Base-by-base conservation (phyloP, 768 basidiomycete genomes). In the Favolaschia claudopus region DNA sequence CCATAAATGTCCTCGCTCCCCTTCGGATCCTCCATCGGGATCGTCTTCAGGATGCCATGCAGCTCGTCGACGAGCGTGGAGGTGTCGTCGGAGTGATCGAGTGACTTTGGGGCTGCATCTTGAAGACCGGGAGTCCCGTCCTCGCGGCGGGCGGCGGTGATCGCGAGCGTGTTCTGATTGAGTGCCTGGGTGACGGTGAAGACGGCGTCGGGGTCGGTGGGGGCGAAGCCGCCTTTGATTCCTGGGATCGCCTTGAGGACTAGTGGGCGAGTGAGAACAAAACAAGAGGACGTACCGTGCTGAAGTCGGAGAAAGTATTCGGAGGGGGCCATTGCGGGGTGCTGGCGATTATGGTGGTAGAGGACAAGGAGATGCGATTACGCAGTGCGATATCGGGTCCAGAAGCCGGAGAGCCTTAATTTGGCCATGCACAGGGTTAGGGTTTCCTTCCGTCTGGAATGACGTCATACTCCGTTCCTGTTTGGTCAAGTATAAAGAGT, bases 1-100 rank as follows among this genome's bases (percentile, higher is more conserved):
- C 87, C 87, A 62, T 93, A 93, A 50, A 92, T 87, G 67, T 93
- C 91, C 70, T 89, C 76, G 40, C 82, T 85, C 2, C 87, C 88
- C 0, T 82, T 81, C 27, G 86, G 83, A 1, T 65, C 43, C 67
- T 86, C 85, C 2, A 75, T 82, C 4, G 89, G 89, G 33, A 92
- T 63, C 0, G 67, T 63, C 68, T 85, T 85, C 54, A 93, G 72
- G 70, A 92, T 88, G 5, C 20, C 40, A 33, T 87, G 75, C 29
- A 93, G 79, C 67, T 88, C 89, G 22, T 80, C 77, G 40, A 91
- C 71, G 47, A 87, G 82, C 1, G 69, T 64, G n/a, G 72, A 73
- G 55, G 76, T 64, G 4, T 69, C 63, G 7, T 79, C 69, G 37
- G 70, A 64, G 27, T 71, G 63, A 19, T 69, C 46, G 39, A 86